Base-by-base conservation (phyloP, 2,329 filamentous ascomycete genomes). In the Didymella glomerata region DNA sequence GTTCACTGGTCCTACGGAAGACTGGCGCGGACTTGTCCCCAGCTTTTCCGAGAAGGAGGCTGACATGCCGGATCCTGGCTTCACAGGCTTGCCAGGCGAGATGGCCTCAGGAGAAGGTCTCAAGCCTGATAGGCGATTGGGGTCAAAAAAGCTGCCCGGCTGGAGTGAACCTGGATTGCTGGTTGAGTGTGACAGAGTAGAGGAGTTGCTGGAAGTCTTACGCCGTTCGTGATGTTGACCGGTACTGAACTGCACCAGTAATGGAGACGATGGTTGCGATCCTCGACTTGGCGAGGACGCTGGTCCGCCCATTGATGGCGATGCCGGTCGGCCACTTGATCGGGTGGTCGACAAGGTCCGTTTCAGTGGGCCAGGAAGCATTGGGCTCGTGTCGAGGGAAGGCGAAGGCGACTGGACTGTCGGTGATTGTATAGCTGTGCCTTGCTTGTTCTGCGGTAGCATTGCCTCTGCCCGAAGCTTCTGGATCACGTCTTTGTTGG, bases 401-500 rank as follows among this genome's bases (percentile, higher is more conserved):
- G 91, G 87, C 1, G 80, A 78, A n/a, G 81, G 80, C 20, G 90
- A 90, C 1, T 70, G 75, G 4, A 80, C 74, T 8, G 63, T 70
- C 13, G 76, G 77, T 1, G 81, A 82, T 38, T 78, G 75, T 3
- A 80, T 71, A 14, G 78, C 76, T 54, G 74, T 74, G 1, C 68
- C 68, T 20, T 77, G 57, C 64, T 87, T 86, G 61, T 83, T 83
- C 67, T 88, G 86, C 34, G 84, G 83, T 69, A 89, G 93, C 80
- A 97, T 84, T 3, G 95, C 93, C 77, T 98, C 93, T 22, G 93
- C 92, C 11, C 93, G 89, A 57, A 99, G 83, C 76, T 98, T 98
- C 70, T 98, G 93, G 30, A 99, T 97, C 28, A 98, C 93, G 70
- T 99, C 95, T 75, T 99, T 99, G 79, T 99, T 99, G 54, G 95